Conservation (phyloP, 805 yeast genomes). For the Spathaspora girioi region DNA sequence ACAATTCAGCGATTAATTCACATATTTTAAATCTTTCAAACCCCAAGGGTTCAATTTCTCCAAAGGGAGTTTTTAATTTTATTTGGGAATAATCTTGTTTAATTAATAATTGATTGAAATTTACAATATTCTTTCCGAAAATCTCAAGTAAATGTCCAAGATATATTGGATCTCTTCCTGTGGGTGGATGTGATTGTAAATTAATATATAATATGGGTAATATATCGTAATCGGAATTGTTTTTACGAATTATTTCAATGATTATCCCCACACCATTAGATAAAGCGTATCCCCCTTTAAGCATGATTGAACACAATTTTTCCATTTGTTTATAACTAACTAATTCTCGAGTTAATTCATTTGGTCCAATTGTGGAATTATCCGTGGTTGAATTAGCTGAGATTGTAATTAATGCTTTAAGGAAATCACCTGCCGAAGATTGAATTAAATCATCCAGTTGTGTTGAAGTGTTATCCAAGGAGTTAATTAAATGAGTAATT, state of each 20-base stretch:
- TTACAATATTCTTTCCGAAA: slow-evolving; percentile 34
- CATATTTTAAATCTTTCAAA: slow-evolving; percentile 45
- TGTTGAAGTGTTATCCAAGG: slow-evolving; percentile 20
- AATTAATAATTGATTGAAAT: slow-evolving; percentile 34
- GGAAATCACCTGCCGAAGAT: slow-evolving; percentile 42
- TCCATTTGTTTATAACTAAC: slow-evolving; percentile 36
- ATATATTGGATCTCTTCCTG: slow-evolving; percentile 45
- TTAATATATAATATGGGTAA: slow-evolving; percentile 43
- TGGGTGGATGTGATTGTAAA: slow-evolving; percentile 44
- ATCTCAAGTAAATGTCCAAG: slow-evolving; percentile 41
- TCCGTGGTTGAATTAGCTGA: slow-evolving; percentile 46
- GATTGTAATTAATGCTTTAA: slow-evolving; percentile 44
- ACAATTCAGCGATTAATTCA: slow-evolving; percentile 43
- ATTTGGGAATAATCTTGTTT: slow-evolving; percentile 12
- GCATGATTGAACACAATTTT: slow-evolving; percentile 35
- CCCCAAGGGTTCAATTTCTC: slow-evolving; percentile 41
- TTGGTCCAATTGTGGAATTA: slow-evolving; percentile 44
- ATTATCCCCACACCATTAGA: slow-evolving; percentile 49
- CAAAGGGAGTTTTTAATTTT: slow-evolving; percentile 28
- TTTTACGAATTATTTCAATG: slow-evolving; percentile 43
- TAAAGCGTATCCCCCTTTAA: slow-evolving; percentile 43
- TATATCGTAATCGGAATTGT: slow-evolving; percentile 44
- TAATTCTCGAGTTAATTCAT: slow-evolving; percentile 42
- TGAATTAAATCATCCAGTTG: slow-evolving; percentile 23
- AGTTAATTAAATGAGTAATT: slow-evolving; percentile 30